These are phyloP conservation scores for Nakazawaea molendinolei DNA, from an alignment of 805 yeast species.

Conservation along the genomic window DNA sequence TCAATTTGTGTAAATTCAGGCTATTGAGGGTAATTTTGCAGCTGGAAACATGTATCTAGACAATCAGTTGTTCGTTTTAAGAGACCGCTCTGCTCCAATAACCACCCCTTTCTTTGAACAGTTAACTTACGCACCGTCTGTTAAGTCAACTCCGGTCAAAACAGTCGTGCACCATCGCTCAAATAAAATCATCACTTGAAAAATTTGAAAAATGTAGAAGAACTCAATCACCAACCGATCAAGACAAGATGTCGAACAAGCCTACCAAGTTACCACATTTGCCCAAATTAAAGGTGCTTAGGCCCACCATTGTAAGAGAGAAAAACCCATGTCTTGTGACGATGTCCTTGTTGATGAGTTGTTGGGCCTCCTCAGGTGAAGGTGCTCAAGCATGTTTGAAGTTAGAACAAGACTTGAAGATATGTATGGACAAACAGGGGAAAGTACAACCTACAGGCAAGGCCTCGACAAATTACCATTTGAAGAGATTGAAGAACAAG, in stretches of 20 bases:
- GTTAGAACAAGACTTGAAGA: conserved; percentile 63
- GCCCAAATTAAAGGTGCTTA: conserved; percentile 65
- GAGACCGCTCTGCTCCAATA: no score
- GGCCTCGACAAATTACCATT: conserved; percentile 48
- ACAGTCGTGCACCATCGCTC: no score
- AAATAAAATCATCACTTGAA: no score
- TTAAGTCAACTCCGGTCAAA: no score
- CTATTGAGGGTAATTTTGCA: no score
- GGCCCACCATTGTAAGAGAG: conserved; percentile 48
- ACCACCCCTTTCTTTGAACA: no score
- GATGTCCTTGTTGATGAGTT: conserved; percentile 80
- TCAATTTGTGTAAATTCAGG: no score
- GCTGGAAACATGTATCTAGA: no score
- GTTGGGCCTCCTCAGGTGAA: conserved; percentile 96
- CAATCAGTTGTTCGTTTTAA: no score
- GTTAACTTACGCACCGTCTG: no score
- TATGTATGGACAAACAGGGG: conserved; percentile 56
- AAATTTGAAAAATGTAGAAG: no score
- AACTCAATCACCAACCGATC: no score
- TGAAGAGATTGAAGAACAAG: conserved; percentile 48
- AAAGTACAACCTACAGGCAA: conserved; percentile 28
- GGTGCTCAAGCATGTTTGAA: conserved; percentile 61
- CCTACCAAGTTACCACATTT: conserved; percentile 61
- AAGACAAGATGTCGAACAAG: conserved; percentile 11
- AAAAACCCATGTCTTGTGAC: conserved; percentile 71